These are phyloP conservation scores for Platanthera zijinensis DNA, from an alignment of 106 monocot genomes.

Conservation along the genomic window DNA sequence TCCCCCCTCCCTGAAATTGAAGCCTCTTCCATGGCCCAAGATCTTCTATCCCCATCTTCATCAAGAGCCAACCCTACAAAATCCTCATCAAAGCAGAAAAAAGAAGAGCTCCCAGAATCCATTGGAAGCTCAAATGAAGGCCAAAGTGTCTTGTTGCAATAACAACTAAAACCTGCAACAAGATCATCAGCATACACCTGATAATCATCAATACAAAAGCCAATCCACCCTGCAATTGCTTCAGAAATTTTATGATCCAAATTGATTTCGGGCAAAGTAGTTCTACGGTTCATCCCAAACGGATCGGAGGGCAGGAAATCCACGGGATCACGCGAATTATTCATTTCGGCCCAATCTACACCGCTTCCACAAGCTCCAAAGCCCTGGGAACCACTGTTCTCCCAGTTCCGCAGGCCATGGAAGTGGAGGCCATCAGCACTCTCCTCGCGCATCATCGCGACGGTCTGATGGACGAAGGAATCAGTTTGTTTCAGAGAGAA, in stretches of 20 bases:
- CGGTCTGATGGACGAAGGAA: not conserved
- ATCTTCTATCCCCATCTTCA: not conserved
- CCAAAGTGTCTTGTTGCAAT: slow-evolving; percentile 5
- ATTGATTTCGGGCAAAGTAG: slow-evolving; percentile 8
- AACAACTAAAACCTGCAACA: slow-evolving; percentile 9
- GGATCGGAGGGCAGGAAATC: slow-evolving; percentile 53
- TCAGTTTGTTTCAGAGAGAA: too few relatives aligned
- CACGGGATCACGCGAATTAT: slow-evolving; percentile 11
- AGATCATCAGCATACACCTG: not conserved
- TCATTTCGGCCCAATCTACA: slow-evolving; percentile 6
- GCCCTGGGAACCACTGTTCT: not conserved
- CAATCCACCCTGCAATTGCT: slow-evolving; percentile 34
- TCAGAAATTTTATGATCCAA: not conserved
- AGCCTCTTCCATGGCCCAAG: not conserved
- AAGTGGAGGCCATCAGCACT: not conserved
- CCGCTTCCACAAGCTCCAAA: slow-evolving; percentile 5
- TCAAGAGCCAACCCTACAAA: not conserved
- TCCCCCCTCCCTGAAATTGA: not conserved
- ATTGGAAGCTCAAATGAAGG: not conserved
- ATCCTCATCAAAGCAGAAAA: not conserved
- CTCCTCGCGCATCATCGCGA: not conserved
- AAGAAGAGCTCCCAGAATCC: not conserved
- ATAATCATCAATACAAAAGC: not conserved
- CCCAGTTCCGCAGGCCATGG: not conserved
- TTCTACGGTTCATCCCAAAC: slow-evolving; percentile 46